Evolutionary conservation across 768 basidiomycete genomes (phyloP), one percentile per base, ranked within the genome.

Genomic region (Kwoniella shandongensis): DNA sequence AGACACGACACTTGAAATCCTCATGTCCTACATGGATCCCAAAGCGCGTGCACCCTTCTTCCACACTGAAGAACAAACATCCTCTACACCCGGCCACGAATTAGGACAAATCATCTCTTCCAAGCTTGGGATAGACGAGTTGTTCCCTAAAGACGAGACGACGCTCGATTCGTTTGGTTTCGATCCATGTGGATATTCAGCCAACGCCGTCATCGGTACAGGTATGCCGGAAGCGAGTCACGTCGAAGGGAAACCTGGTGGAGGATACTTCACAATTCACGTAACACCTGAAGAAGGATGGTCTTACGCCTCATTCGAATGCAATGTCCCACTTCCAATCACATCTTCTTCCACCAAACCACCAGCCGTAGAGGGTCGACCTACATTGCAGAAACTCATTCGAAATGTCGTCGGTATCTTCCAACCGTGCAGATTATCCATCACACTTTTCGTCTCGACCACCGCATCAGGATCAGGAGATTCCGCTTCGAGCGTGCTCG

Each of bases 261-360:
- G 97, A 76, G 91, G 94, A 36, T 99, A 99, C 78, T 97, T 90
- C 75, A 97, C 91, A 6, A 94, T 99, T 54, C 96, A 99, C 75
- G 94, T 98, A 58, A 99, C 96, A 0, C 96, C 96, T 25, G 96
- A 98, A 77, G 86, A 89, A 68, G 94, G 89, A 54, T 98, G 91
- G 88, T 96, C 92, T 44, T 99, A 96, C 77, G 96, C 96, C 62
- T 91, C 88, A 69, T 98, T 99, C 80, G 96, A 99, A 78, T 94
- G 91, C 80, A 99, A 99, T 77, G 85, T 96, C n/a, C 90, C 90
- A 3, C 55, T 78, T 18, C 72, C 76, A 3, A 44, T 53, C 40
- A 73, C 76, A 25, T 76, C 53, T 4, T 39, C 57, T 2, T 15
- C 50, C 13, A 42, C 22, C 26, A 79, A 53, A 70, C 75, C 52